Evolutionary conservation across 352 stramenopile genomes (phyloP), one percentile per base, ranked within the genome.

Genomic region (Blastocystis sp.): DNA sequence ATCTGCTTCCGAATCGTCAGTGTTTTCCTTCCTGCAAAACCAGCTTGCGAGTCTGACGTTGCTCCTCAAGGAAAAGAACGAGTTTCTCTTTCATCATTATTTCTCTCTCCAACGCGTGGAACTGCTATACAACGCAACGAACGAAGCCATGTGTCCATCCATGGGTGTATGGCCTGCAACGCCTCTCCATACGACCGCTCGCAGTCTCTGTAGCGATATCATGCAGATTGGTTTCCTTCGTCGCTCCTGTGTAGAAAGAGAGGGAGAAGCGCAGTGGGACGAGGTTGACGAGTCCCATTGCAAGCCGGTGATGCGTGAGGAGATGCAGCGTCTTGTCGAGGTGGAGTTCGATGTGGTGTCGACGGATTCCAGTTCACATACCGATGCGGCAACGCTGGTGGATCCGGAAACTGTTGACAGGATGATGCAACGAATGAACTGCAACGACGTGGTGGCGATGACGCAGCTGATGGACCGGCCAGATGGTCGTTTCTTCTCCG

Each of bases 81-180:
- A 14, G 21, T 81, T 44, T 29, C 49, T 48, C 21, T 81, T 81
- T 38, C 69, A 81, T 51, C 69, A 81, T 38, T 81, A 81, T 24
- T 63, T 81, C 29, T 48, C 29, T 32, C 24, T 81, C 11, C 18
- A 40, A 7, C 9, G 27, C 18, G 14, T 64, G 44, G 44, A 44
- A 32, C 8, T 63, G 32, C n/a, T 49, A 1, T 64, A 34, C 6
- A 18, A 38, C 3, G 24, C 32, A 4, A 9, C 16, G 24, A 81
- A 81, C 40, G 18, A 27, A 18, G 69, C 40, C 18, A 21, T 64
- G 9, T 81, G 69, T 38, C 46, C 49, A 2, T 38, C 29, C 3
- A 21, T 32, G 27, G 69, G 29, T 4, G 49, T 40, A 40, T 81
- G 69, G 69, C 24, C 24, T 8, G 48, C 8, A 61, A 65, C 69